Conservation (phyloP, 2,329 filamentous ascomycete species). For the Scedosporium boydii region DNA sequence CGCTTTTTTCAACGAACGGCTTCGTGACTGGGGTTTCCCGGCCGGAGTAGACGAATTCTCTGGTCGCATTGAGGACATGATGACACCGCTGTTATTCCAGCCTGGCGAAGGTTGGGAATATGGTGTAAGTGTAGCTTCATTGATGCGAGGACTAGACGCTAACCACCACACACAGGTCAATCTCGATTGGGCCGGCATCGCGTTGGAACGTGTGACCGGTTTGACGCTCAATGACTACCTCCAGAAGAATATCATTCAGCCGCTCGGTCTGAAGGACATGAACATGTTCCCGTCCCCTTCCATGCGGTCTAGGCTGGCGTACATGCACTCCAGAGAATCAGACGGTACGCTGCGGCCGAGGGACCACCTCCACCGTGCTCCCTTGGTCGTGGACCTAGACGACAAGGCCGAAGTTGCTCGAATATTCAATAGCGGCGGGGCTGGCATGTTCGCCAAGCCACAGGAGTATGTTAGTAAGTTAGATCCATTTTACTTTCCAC, state of each 20-base stretch:
- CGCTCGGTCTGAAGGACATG: constrained; percentile 37
- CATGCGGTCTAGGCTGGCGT: constrained; percentile 45
- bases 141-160: neutral
- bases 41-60: constrained; percentile 48
- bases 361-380: constrained; percentile 40
- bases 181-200: constrained; percentile 45
- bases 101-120: constrained; percentile 56
- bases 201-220: constrained; percentile 34
- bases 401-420: constrained; percentile 29
- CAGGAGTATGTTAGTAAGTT: constrained; percentile 48
- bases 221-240: constrained; percentile 37
- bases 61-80: constrained; percentile 39
- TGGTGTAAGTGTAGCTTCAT: constrained; percentile 29
- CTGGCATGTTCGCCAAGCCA: constrained; percentile 49
- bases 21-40: constrained; percentile 37
- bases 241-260: constrained; percentile 34
- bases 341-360: constrained; percentile 29
- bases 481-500: neutral
- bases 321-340: constrained; percentile 43
- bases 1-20: constrained; percentile 39
- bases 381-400: constrained; percentile 29
- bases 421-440: constrained; percentile 51
- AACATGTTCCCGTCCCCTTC: constrained; percentile 45
- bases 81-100: constrained; percentile 49
- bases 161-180: constrained; percentile 25